Evolutionary conservation across 2,329 filamentous ascomycete species (phyloP).

Genomic region (Sclerotinia minor): DNA sequence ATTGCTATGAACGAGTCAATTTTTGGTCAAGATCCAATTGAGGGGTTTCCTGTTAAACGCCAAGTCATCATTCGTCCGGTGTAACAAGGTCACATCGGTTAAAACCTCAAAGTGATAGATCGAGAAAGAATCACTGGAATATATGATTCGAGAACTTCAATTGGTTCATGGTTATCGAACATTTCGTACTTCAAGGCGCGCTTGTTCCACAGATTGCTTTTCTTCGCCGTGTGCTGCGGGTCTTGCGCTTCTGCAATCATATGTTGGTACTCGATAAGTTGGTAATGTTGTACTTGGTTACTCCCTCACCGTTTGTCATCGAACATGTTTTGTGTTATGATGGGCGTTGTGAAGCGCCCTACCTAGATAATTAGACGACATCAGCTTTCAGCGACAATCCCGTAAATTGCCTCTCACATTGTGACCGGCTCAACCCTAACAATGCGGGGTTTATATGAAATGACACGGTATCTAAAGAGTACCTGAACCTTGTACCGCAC

Average conservation of each 20-base stretch:
- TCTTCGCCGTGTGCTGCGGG: conserved; percentile 1
- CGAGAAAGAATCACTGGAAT: conserved; percentile 3
- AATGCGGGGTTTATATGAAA: conserved; percentile 18
- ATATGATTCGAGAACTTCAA: conserved; percentile 5
- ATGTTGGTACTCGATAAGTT: conserved; percentile 8
- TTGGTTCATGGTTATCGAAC: background rate
- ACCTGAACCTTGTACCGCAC: background rate
- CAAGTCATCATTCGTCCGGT: conserved; percentile 38
- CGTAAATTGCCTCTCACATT: conserved; percentile 19
- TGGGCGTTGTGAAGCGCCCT: conserved; percentile 12
- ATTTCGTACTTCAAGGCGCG: conserved; percentile 27
- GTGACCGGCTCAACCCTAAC: background rate
- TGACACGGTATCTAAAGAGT: background rate
- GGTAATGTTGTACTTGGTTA: conserved; percentile 5
- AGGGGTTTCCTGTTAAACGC: conserved; percentile 32
- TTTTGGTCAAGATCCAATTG: conserved; percentile 23
- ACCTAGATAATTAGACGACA: conserved; percentile 1
- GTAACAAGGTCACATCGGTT: conserved; percentile 24
- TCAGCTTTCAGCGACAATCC: conserved; percentile 12
- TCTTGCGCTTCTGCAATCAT: conserved; percentile 29
- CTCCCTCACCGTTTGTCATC: background rate
- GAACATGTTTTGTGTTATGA: background rate
- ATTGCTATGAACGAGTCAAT: conserved; percentile 7
- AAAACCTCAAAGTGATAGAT: conserved; percentile 8
- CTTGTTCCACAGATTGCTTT: conserved; percentile 32